phyloP scores from a whole-genome alignment of 345 rosid genomes.

The Reutealis trisperma region DNA sequence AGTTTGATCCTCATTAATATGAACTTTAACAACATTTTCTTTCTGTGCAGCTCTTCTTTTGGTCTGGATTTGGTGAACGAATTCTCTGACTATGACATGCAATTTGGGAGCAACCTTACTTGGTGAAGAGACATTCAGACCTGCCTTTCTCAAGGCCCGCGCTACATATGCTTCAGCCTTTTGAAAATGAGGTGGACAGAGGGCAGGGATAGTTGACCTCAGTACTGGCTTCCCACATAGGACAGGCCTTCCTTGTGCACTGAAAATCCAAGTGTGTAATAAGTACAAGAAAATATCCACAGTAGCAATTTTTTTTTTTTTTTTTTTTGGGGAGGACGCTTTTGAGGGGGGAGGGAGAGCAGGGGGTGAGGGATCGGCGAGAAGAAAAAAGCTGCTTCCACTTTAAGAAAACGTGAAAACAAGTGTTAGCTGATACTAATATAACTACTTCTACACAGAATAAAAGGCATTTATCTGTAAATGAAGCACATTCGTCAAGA shows the following conservation, averaged over 20 bases:
- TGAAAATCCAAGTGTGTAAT: conserved; percentile 15
- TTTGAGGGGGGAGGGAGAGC: no score
- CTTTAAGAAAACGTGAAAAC: background rate
- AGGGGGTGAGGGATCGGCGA: background rate
- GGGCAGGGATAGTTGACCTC: conserved; percentile 49
- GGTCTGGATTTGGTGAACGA: conserved; percentile 54
- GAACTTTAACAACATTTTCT: conserved; percentile 25
- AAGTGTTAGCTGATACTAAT: background rate
- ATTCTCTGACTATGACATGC: conserved; percentile 56
- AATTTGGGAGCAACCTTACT: conserved; percentile 60
- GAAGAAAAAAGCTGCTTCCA: background rate
- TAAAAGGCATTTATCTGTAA: background rate
- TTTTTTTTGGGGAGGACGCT: background rate
- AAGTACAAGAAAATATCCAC: background rate
- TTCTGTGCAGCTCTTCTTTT: conserved; percentile 50
- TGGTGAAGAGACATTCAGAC: conserved; percentile 52
- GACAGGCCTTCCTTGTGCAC: conserved; percentile 57
- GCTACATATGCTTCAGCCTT: conserved; percentile 51
- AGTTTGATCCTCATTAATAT: conserved; percentile 35
- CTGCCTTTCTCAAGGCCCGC: conserved; percentile 57
- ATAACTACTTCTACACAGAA: background rate
- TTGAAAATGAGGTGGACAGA: conserved; percentile 52
- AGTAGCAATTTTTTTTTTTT: background rate
- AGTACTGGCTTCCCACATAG: conserved; percentile 56
- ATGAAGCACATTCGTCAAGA: background rate